phyloP scores from a whole-genome alignment of 805 yeast genomes.

The Wickerhamiella azymoides region DNA sequence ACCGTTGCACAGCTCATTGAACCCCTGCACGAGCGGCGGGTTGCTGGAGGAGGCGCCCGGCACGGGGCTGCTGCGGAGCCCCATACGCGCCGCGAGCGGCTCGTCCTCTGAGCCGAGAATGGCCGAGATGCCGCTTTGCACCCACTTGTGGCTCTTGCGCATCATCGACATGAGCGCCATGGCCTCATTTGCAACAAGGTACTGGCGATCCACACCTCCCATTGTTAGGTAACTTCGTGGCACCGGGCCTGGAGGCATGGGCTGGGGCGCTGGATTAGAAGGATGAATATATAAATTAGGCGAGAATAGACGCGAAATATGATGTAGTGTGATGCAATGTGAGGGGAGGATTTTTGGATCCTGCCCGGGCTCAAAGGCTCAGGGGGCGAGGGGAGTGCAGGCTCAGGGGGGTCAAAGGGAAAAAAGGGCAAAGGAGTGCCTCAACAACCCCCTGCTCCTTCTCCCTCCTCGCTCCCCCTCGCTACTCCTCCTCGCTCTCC shows the following conservation, averaged over 20 bases:
- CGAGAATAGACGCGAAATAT: too few species aligned
- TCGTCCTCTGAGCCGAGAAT: conserved; percentile 53
- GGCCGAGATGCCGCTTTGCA: conserved; percentile 69
- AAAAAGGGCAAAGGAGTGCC: too few species aligned
- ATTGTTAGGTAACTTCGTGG: background rate
- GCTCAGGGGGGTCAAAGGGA: too few species aligned
- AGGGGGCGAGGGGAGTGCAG: too few species aligned
- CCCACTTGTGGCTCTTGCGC: conserved; percentile 74
- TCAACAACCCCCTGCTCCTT: background rate
- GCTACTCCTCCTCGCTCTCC: background rate
- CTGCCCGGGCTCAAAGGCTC: too few species aligned
- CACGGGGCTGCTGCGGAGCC: conserved; percentile 19
- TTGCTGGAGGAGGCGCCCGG: background rate
- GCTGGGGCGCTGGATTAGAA: too few species aligned
- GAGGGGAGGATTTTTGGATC: too few species aligned
- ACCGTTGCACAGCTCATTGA: conserved; percentile 52
- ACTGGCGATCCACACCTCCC: conserved; percentile 21
- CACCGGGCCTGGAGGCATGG: too few species aligned
- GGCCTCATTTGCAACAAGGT: conserved; percentile 80
- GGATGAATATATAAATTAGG: too few species aligned
- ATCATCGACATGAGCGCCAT: conserved; percentile 74
- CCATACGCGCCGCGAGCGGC: conserved; percentile 25
- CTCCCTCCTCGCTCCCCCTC: background rate
- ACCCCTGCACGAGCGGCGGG: conserved; percentile 45
- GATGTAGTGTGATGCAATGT: too few species aligned